Percentiles rank a stretch among this genome's conserved stretches.
Evolutionary conservation across 2,329 filamentous ascomycete genomes (phyloP).

Genomic region (Epichloe sp.): DNA sequence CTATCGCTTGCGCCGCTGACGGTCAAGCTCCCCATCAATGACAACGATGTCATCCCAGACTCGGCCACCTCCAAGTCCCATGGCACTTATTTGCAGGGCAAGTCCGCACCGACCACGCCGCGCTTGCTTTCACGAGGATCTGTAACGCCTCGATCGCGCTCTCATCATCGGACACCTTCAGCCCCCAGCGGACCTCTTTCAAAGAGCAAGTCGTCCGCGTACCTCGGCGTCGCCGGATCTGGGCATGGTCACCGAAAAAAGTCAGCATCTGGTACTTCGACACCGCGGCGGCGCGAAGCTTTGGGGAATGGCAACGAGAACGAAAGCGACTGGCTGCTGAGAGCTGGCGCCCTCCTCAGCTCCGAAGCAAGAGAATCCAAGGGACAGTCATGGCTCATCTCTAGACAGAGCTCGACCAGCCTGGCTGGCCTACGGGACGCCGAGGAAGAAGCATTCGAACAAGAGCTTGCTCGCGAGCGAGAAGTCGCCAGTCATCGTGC

Average conservation of each 20-base stretch:
- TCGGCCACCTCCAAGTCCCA: slow-evolving; percentile 18
- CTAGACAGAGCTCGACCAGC: slow-evolving; percentile 51
- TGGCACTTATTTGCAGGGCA: slow-evolving; percentile 45
- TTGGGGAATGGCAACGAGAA: slow-evolving; percentile 23
- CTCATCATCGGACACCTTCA: slow-evolving; percentile 28
- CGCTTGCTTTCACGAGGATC: slow-evolving; percentile 44
- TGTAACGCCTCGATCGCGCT: slow-evolving; percentile 35
- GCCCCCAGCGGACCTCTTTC: slow-evolving; percentile 25
- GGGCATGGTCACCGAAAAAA: slow-evolving; percentile 9
- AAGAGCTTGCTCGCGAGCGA: slow-evolving; percentile 36
- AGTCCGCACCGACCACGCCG: slow-evolving; percentile 51
- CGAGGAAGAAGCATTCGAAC: slow-evolving; percentile 40
- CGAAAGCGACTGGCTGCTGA: slow-evolving; percentile 52
- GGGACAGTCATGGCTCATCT: slow-evolving; percentile 56
- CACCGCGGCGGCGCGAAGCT: slow-evolving; percentile 21
- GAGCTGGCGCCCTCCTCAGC: slow-evolving; percentile 48
- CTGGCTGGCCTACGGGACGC: slow-evolving; percentile 37
- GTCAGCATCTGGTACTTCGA: slow-evolving; percentile 18
- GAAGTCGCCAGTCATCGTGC: slow-evolving; percentile 33
- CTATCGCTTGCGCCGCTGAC: slow-evolving; percentile 52
- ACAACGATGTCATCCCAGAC: slow-evolving; percentile 34
- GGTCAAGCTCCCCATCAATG: slow-evolving; percentile 43
- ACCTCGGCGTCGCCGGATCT: slow-evolving; percentile 25
- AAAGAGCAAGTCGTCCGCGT: slow-evolving; percentile 52
- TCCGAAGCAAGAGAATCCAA: slow-evolving; percentile 52